Evolutionary conservation across 2,329 filamentous ascomycete genomes (phyloP).

Genomic region (Rutstroemia sp.): DNA sequence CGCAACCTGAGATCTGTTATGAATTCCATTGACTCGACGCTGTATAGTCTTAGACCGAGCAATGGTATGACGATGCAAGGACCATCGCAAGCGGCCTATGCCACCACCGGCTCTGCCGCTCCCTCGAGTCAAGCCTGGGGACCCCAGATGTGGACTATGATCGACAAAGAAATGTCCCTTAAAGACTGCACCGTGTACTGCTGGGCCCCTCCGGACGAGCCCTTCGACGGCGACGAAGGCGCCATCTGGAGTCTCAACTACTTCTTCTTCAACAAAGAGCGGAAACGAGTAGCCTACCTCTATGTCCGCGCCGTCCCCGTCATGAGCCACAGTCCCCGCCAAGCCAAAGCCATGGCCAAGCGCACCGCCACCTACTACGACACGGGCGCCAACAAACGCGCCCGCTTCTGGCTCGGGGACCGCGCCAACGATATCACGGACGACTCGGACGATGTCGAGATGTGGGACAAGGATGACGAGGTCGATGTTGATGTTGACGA

Average conservation of each 20-base stretch:
- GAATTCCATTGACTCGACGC: conserved; percentile 77
- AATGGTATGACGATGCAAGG: conserved; percentile 34
- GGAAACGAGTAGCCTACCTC: conserved; percentile 89
- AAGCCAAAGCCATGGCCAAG: conserved; percentile 30
- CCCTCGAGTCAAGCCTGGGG: conserved; percentile 63
- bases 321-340: conserved; percentile 54
- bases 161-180: conserved; percentile 92
- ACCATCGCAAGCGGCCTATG: conserved; percentile 32
- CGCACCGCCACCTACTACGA: conserved; percentile 29
- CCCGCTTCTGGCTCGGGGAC: conserved; percentile 81
- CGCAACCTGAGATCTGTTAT: conserved; percentile 73
- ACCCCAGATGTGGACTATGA: conserved; percentile 81
- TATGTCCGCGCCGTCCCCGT: conserved; percentile 85
- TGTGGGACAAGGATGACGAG: conserved; percentile 38
- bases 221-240: conserved; percentile 85
- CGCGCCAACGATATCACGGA: conserved; percentile 37
- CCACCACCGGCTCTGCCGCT: conserved; percentile 32
- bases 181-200: conserved; percentile 84
- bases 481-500: conserved; percentile 29
- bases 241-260: conserved; percentile 94
- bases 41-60: conserved; percentile 76
- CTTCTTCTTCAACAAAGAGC: conserved; percentile 92
- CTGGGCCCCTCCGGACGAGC: conserved; percentile 83
- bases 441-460: conserved; percentile 34
- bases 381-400: conserved; percentile 66